Base-by-base conservation (phyloP, 2,329 filamentous ascomycete species). In the Cadophora sp. region DNA sequence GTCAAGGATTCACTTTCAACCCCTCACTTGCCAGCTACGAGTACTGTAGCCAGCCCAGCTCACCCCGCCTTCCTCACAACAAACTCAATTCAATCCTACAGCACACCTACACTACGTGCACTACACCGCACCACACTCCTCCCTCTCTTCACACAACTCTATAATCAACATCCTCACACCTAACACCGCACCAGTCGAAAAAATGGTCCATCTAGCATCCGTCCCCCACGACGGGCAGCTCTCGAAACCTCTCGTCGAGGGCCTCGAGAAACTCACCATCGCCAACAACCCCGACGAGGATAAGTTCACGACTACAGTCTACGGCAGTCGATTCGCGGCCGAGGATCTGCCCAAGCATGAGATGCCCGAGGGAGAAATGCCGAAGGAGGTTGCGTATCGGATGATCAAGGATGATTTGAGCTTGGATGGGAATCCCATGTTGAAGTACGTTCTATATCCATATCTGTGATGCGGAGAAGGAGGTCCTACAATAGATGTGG, bases 391-490 rank as follows among this genome's bases (percentile, higher is more conserved):
- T 62, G 95, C 95, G n/a, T 97, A 97, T 80, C 90, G 94, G 59
- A 91, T 97, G 92, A 97, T 97, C 84, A 95, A 93, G 83, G 95
- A 97, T 78, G 93, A 97, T 77, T 84, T 97, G 71, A 96, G 92
- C 71, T 83, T 97, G 62, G 95, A 98, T 78, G 94, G 94, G 65
- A 96, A 95, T 74, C 93, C 94, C 9, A 95, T 94, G 84, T 85
- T 97, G 70, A 93, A 91, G 89, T 92, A 81, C 73, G 84, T 76
- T 58, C 3, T 16, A 4, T 33, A 30, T 30, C 6, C 27, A 6
- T 30, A 30, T 30, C 27, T 30, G 6, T 6, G 6, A 9, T 55
- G 18, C n/a, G 13, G 9, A 30, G 8, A 11, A 22, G 20, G 11
- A 30, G 53, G 33, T 51, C 13, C 14, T 11, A 24, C 43, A 48